These are phyloP conservation scores for Pyronema omphalodes DNA, from an alignment of 495 filamentous ascomycete genomes.

Conservation along the genomic window DNA sequence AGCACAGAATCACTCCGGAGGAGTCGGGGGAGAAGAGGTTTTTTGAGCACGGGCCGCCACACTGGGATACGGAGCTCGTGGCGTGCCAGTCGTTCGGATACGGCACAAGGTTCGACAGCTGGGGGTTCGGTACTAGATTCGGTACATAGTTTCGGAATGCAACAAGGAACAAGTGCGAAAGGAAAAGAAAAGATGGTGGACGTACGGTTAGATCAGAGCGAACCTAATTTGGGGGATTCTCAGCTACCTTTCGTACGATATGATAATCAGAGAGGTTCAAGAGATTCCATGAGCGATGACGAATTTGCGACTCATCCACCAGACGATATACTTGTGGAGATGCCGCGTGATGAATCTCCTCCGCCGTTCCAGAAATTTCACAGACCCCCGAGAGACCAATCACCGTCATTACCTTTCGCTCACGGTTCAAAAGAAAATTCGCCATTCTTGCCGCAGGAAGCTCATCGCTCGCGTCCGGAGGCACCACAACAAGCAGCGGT, in stretches of 20 bases:
- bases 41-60: constrained; percentile 22
- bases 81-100: constrained; percentile 29
- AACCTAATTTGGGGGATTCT: neutral
- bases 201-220: constrained; percentile 47
- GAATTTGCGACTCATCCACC: constrained; percentile 39
- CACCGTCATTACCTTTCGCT: constrained; percentile 21
- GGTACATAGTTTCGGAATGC: constrained; percentile 14
- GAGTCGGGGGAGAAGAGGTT: constrained; percentile 11
- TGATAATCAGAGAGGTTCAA: neutral
- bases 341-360: constrained; percentile 46
- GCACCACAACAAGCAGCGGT: neutral
- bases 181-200: constrained; percentile 63
- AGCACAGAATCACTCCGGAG: constrained; percentile 21
- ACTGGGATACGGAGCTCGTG: constrained; percentile 33
- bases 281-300: constrained; percentile 15
- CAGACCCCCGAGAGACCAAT: constrained; percentile 27
- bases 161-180: constrained; percentile 32
- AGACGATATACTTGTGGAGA: constrained; percentile 38
- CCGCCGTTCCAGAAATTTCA: constrained; percentile 73
- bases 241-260: constrained; percentile 11
- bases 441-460: constrained; percentile 28
- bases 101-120: constrained; percentile 9
- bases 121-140: constrained; percentile 7
- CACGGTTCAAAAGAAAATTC: constrained; percentile 5
- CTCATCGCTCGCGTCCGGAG: neutral